Evolutionary conservation across 176 grass and related monocot species (phyloP).

Genomic region (Bothriochloa decipiens): DNA sequence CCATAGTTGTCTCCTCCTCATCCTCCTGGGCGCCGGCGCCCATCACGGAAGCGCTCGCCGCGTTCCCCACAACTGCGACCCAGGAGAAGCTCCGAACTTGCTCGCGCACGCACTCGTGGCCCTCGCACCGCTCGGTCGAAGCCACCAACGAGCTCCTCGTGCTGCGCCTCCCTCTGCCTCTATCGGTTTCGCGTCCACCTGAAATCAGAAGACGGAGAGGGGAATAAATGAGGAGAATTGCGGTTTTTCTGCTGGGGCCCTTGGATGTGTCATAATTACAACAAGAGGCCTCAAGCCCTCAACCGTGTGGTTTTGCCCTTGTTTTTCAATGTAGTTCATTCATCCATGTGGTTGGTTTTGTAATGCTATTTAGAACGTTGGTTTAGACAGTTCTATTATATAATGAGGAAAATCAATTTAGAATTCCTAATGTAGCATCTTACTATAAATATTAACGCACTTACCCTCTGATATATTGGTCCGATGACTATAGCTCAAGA

Average conservation of each 20-base stretch:
- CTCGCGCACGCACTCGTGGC: not conserved
- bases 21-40: constrained; percentile 46
- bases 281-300: too few species aligned
- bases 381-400: not conserved
- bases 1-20: constrained; percentile 26
- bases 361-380: not conserved
- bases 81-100: constrained; percentile 28
- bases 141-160: constrained; percentile 23
- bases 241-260: not conserved
- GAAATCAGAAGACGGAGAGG: constrained; percentile 14
- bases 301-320: not conserved
- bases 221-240: constrained; percentile 5
- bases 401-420: too few species aligned
- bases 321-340: not conserved
- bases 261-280: not conserved
- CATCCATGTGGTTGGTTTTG: too few species aligned
- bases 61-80: constrained; percentile 47
- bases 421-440: fast-evolving
- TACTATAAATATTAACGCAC: not conserved
- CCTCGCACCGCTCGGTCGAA: constrained; percentile 12
- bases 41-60: constrained; percentile 35
- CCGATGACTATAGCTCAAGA: not conserved
- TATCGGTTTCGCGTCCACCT: constrained; percentile 37
- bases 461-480: not conserved
- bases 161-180: constrained; percentile 13